Evolutionary conservation across 768 basidiomycete genomes (phyloP), one percentile per base, ranked within the genome.

Genomic region (Cyclocybe cylindracea): DNA sequence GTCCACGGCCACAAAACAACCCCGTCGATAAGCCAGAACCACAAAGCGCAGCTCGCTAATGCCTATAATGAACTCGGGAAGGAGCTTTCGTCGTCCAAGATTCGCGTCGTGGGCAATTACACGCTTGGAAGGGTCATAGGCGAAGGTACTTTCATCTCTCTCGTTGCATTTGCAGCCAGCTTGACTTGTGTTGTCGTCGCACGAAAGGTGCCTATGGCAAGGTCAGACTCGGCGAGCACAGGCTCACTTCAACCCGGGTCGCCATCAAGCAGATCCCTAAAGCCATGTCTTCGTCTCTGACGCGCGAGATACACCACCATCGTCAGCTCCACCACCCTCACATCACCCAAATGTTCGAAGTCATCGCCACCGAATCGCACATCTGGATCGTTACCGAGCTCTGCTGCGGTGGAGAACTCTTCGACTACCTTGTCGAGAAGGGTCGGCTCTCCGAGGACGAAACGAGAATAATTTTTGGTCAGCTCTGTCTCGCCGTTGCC

Each of bases 261-360:
- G 96, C 96, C 49, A 88, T 99, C 75, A 99, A 99, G 74, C 95
- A 98, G 70, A 96, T 98, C 57, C 93, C 96, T 35, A 98, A 98
- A 70, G 83, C 86, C 51, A 84, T 94, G 78, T 92, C 95, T 32
- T 82, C 94, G 5, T 82, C 89, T 13, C 80, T 99, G 37, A 99
- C 97, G 24, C 85, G 96, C 57, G 96, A 99, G 73, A 97, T 99
- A 49, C 96, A 99, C 65, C 97, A 99, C 63, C 96, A 99, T 72
- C 89, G 96, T 45, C 90, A 93, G 44, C 82, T 99, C 10, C 97
- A 97, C 66, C 96, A 98, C 63, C 94, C 94, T 0, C 86, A 97
- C 66, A 84, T 99, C 62, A 91, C 94, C 10, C 94, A 96, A 65
- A 86, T 98, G 70, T 97, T 91, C 75, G 96, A 99, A 72, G 92